These are phyloP conservation scores for Debaryomyces sp. DNA, from an alignment of 1,139 yeast species.

Conservation along the genomic window DNA sequence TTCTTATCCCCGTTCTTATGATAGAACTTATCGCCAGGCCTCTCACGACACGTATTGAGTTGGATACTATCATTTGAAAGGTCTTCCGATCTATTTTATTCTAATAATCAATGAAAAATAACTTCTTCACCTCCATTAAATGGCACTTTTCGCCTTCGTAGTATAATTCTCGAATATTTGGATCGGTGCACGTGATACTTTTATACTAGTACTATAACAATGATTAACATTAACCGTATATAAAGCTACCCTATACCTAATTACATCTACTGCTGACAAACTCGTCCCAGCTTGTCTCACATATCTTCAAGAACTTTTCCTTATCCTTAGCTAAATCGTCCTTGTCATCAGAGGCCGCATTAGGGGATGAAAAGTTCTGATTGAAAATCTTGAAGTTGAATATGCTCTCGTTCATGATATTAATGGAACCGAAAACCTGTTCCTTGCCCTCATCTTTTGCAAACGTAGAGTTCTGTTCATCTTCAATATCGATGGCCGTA, in stretches of 20 bases:
- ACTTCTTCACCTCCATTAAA: not conserved
- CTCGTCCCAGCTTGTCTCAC: conserved; percentile 60
- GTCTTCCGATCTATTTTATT: not conserved
- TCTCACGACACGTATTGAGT: conserved; percentile 4
- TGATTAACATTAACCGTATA: not conserved
- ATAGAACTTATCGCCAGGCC: conserved; percentile 3
- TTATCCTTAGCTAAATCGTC: conserved; percentile 32
- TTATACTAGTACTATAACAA: not conserved
- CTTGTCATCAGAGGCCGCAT: not conserved
- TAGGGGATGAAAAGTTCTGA: conserved; percentile 13
- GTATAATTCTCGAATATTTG: not conserved
- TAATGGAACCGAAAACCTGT: conserved; percentile 46
- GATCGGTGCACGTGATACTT: not conserved
- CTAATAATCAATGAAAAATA: not conserved
- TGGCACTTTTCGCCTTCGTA: conserved; percentile 4
- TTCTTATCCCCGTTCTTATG: not conserved
- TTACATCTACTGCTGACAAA: conserved; percentile 23
- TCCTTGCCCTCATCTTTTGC: conserved; percentile 16
- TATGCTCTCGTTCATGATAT: conserved; percentile 45
- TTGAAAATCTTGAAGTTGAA: conserved; percentile 46
- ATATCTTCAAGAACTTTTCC: conserved; percentile 51
- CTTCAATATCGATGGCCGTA: conserved; percentile 22
- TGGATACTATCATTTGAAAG: conserved; percentile 5
- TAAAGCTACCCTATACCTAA: not conserved
- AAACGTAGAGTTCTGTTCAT: conserved; percentile 6